These are phyloP conservation scores for Raphanus hybrid DNA, from an alignment of 441 rosid genomes.

Conservation along the genomic window DNA sequence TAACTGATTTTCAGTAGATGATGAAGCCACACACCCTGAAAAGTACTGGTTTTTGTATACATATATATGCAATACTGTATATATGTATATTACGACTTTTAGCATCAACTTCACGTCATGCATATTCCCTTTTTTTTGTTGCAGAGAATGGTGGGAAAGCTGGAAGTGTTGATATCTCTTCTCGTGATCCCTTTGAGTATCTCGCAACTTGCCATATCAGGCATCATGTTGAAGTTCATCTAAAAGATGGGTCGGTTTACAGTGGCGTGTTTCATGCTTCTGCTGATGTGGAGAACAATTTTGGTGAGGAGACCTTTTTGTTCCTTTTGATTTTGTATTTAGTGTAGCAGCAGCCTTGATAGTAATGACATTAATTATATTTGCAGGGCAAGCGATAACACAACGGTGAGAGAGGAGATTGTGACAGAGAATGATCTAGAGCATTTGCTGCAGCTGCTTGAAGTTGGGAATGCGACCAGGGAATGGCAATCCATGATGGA, in stretches of 20 bases:
- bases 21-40: constrained; percentile 57
- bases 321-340: not conserved
- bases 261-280: constrained; percentile 75
- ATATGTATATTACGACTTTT: not conserved
- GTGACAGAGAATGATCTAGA: constrained; percentile 85
- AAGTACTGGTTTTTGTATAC: constrained; percentile 45
- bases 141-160: constrained; percentile 45
- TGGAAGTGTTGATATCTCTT: constrained; percentile 58
- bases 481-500: constrained; percentile 95
- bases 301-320: constrained; percentile 53
- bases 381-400: constrained; percentile 43
- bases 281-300: constrained; percentile 69
- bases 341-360: not conserved
- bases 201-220: constrained; percentile 73
- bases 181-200: constrained; percentile 67
- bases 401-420: constrained; percentile 48
- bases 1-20: not conserved
- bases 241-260: constrained; percentile 78
- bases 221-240: constrained; percentile 84
- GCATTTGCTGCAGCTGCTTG: constrained; percentile 77
- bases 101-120: constrained; percentile 8
- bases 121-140: constrained; percentile 25
- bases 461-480: constrained; percentile 63
- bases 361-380: not conserved
- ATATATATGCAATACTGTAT: not conserved